These are phyloP conservation scores for Carex littledalei DNA, from an alignment of 176 grass and related monocot species.

Conservation along the genomic window DNA sequence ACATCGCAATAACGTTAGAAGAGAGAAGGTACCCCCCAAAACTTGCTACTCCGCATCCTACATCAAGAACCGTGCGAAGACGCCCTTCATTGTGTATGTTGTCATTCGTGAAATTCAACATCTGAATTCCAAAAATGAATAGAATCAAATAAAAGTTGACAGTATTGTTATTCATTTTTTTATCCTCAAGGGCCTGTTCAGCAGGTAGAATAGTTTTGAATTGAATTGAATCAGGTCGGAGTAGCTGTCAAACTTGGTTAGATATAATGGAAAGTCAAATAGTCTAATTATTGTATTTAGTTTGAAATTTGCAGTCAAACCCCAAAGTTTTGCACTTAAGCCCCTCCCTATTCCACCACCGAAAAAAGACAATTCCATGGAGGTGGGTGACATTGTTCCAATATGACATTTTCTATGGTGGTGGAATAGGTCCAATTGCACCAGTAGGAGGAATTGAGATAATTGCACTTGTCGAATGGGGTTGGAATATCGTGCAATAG, in stretches of 20 bases:
- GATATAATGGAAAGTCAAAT: background rate
- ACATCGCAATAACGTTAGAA: conserved; percentile 87
- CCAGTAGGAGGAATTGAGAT: background rate
- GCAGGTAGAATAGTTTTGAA: background rate
- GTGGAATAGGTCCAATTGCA: background rate
- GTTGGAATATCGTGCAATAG: background rate
- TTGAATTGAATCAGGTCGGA: background rate
- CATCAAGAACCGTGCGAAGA: conserved; percentile 89
- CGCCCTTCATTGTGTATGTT: conserved; percentile 84
- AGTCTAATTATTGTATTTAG: background rate
- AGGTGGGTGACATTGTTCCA: background rate
- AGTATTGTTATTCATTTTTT: background rate
- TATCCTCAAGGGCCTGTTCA: background rate
- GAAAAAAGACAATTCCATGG: no score
- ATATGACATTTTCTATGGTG: background rate
- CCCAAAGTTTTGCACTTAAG: background rate
- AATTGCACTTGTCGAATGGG: background rate
- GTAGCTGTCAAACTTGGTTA: background rate
- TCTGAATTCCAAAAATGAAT: conserved; percentile 32
- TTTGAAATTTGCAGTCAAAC: background rate
- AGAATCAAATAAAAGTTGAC: background rate
- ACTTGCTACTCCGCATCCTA: conserved; percentile 97
- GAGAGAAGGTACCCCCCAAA: conserved; percentile 97
- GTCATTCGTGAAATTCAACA: conserved; percentile 87
- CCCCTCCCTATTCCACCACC: no score